Conservation (phyloP, 371 early-diverging fungal genomes). For the Mucor lusitanicus region DNA sequence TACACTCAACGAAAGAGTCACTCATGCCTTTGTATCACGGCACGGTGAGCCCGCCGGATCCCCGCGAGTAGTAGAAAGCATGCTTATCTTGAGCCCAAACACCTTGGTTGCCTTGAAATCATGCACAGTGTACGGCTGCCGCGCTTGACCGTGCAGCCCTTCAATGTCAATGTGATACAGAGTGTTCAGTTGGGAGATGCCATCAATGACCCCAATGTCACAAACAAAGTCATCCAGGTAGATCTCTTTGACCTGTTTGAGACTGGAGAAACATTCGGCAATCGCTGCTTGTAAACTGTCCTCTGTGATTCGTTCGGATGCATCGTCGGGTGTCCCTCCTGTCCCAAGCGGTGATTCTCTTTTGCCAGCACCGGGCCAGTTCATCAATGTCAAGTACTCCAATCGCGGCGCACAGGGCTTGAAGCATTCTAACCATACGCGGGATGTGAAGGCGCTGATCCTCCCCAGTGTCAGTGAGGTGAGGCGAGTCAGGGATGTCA, state of each 20-base stretch:
- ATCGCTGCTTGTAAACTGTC: constrained; percentile 15
- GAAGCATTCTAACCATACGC: constrained; percentile 31
- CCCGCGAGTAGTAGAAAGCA: neutral
- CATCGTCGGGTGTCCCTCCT: neutral
- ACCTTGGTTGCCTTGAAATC: neutral
- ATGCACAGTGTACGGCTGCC: neutral
- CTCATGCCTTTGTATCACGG: neutral
- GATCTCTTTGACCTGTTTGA: constrained; percentile 6
- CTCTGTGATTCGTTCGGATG: neutral
- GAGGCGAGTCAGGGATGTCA: neutral
- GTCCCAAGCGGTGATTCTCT: constrained; percentile 1
- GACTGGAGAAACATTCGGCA: constrained; percentile 7
- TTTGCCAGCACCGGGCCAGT: constrained; percentile 8
- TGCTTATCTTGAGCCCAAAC: neutral
- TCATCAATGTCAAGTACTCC: constrained; percentile 16
- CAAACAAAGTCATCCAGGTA: constrained; percentile 14
- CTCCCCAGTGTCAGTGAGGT: constrained; percentile 17
- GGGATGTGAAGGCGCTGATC: constrained; percentile 30
- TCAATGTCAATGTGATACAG: neutral
- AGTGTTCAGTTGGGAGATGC: neutral
- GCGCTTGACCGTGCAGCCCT: neutral
- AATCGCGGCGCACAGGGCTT: constrained; percentile 19
- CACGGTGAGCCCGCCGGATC: neutral
- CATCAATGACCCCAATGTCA: constrained; percentile 3
- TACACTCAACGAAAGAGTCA: no score